phyloP scores from a whole-genome alignment of 1,139 yeast genomes.

The Suhomyces kunorum region DNA sequence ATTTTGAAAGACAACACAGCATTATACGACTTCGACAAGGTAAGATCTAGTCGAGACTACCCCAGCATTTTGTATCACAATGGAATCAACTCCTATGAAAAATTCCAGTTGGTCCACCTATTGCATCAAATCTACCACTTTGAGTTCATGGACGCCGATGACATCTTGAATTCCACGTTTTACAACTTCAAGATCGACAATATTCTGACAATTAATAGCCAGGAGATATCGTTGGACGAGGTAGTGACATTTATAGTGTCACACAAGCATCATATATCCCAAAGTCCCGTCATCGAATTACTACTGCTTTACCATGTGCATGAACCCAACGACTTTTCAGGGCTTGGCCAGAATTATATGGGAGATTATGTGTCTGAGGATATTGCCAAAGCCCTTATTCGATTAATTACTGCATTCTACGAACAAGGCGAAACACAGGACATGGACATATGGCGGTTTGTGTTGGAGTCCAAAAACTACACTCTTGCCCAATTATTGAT shows the following conservation, averaged over 20 bases:
- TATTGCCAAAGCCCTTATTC: conserved; percentile 13
- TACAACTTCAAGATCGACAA: conserved; percentile 12
- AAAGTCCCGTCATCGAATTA: conserved; percentile 6
- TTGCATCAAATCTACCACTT: conserved; percentile 18
- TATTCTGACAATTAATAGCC: conserved; percentile 4
- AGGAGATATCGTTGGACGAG: conserved; percentile 8
- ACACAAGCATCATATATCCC: conserved; percentile 2
- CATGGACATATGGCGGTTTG: conserved; percentile 22
- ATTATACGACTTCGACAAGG: conserved; percentile 3
- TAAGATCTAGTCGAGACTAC: conserved; percentile 10
- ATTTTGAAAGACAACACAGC: conserved; percentile 1
- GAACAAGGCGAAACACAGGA: conserved; percentile 12
- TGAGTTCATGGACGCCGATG: conserved; percentile 19
- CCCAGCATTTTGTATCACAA: conserved; percentile 13
- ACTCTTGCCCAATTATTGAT: conserved; percentile 22
- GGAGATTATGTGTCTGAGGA: conserved; percentile 13
- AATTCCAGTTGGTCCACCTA: conserved; percentile 15
- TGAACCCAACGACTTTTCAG: conserved; percentile 14
- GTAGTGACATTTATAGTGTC: conserved; percentile 5
- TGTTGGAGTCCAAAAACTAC: conserved; percentile 21
- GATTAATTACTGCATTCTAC: conserved; percentile 18
- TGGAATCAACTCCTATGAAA: conserved; percentile 19
- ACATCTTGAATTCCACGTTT: conserved; percentile 14
- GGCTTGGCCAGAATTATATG: conserved; percentile 10
- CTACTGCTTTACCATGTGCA: conserved; percentile 13